Base-by-base conservation (phyloP, 805 yeast species). In the Lachancea meyersii region DNA sequence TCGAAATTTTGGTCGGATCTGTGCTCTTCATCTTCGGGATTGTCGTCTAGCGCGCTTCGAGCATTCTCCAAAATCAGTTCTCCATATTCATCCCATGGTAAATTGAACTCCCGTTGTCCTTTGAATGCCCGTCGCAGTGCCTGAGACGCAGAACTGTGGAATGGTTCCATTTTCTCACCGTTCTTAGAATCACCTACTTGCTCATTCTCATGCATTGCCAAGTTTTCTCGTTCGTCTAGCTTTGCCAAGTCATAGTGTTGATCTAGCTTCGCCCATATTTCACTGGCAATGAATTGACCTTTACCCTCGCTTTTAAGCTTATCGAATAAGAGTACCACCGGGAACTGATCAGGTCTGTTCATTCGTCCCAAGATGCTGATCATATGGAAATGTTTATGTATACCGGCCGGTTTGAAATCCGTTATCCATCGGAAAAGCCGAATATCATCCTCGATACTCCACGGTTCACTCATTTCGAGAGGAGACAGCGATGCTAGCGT, bases 371-470 rank as follows among this genome's bases (percentile, higher is more conserved):
- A 49, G 20, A 60, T 53, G 41, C 63, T 53, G 27, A 57, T 58
- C 64, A 75, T 60, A 46, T 73, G 67, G 51, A 65, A 63, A 43
- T 72, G 69, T 41, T 69, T 72, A 41, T 67, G 54, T 24, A 58
- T 55, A 1, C 94, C 94, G 0, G 79, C 80, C 0, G 93, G 93
- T 57, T 79, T 80, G 63, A 69, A 71, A 52, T 75, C 79, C 49
- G 86, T 77, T 1, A 81, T 69, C 38, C 84, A 75, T 42, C 75
- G 66, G 51, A 82, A 74, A 20, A 84, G 69, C 47, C 70, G 68
- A 26, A 77, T 75, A 54, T 84, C 89, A 45, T 80, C 82, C 34
- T 75, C 79, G 2, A 70, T 55, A 13, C 69, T 64, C 91, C 93
- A 84, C 41, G 59, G 57, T 13, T 51, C 49, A 32, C 28, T 31